phyloP scores from a whole-genome alignment of 2,329 filamentous ascomycete genomes.

The Phialophora macrospora region DNA sequence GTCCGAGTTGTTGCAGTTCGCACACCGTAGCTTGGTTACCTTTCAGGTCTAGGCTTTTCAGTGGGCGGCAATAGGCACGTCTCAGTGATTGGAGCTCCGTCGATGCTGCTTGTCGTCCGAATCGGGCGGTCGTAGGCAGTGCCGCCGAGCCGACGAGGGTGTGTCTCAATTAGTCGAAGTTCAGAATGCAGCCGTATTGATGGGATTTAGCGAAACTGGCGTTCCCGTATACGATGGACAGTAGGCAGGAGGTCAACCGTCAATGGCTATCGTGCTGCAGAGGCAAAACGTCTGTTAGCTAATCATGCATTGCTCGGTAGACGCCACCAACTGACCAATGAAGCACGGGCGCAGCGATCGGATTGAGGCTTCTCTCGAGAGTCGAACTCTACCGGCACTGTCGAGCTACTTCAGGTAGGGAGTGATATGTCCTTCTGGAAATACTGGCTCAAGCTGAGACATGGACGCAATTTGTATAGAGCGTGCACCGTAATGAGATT shows the following conservation, averaged over 20 bases:
- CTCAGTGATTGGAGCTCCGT: background rate
- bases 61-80: background rate
- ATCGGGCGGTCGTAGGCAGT: background rate
- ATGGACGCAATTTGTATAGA: background rate
- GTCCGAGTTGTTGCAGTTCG: background rate
- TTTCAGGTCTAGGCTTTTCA: background rate
- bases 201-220: background rate
- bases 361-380: background rate
- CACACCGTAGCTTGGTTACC: background rate
- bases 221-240: background rate
- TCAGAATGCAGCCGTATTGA: background rate
- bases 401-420: background rate
- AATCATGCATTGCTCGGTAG: background rate
- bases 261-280: background rate
- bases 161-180: background rate
- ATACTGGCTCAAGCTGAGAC: background rate
- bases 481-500: background rate
- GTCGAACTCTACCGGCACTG: background rate
- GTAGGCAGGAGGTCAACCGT: background rate
- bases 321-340: conserved; percentile 3
- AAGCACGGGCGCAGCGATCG: background rate
- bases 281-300: background rate
- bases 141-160: background rate
- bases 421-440: background rate
- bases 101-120: background rate